Conservation (phyloP, 768 basidiomycete genomes). For the Chalciporus chontae region DNA sequence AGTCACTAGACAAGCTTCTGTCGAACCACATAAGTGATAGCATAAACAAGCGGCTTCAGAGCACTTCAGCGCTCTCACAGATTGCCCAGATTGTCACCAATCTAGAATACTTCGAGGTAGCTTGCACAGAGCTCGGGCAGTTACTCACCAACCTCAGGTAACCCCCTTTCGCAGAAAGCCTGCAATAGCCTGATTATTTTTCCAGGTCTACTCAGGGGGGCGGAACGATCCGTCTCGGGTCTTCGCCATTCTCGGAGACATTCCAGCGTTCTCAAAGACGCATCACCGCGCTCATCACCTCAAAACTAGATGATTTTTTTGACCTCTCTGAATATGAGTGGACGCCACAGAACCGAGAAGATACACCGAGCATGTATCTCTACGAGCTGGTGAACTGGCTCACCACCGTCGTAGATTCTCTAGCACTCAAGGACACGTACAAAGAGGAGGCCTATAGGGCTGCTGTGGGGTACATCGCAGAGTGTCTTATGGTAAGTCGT, state of each 20-base stretch:
- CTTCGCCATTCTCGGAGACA: slow-evolving; percentile 63
- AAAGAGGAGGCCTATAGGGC: slow-evolving; percentile 89
- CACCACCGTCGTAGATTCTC: slow-evolving; percentile 91
- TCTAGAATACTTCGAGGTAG: slow-evolving; percentile 84
- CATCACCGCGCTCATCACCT: slow-evolving; percentile 78
- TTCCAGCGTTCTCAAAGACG: slow-evolving; percentile 67
- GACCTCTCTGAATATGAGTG: slow-evolving; percentile 95
- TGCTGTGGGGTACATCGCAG: slow-evolving; percentile 84
- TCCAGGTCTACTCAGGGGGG: slow-evolving; percentile 78
- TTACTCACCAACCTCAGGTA: slow-evolving; percentile 82
- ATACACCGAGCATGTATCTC: slow-evolving; percentile 88
- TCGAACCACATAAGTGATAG: slow-evolving; percentile 71
- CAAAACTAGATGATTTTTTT: slow-evolving; percentile 94
- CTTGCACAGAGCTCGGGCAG: slow-evolving; percentile 80
- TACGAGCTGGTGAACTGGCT: slow-evolving; percentile 96
- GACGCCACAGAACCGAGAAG: slow-evolving; percentile 69
- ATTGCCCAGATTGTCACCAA: slow-evolving; percentile 92
- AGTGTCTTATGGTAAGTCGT: slow-evolving; percentile 75
- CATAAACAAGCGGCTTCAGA: slow-evolving; percentile 69
- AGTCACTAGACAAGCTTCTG: slow-evolving; percentile 88
- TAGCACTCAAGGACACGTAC: slow-evolving; percentile 76
- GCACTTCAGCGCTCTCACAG: slow-evolving; percentile 79
- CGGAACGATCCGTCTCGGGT: slow-evolving; percentile 71
- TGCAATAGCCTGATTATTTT: neutral
- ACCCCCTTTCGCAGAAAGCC: slow-evolving; percentile 7